Evolutionary conservation across 2,329 filamentous ascomycete genomes (phyloP), one percentile per base, ranked within the genome.

Genomic region (Stemphylium vesicarium): DNA sequence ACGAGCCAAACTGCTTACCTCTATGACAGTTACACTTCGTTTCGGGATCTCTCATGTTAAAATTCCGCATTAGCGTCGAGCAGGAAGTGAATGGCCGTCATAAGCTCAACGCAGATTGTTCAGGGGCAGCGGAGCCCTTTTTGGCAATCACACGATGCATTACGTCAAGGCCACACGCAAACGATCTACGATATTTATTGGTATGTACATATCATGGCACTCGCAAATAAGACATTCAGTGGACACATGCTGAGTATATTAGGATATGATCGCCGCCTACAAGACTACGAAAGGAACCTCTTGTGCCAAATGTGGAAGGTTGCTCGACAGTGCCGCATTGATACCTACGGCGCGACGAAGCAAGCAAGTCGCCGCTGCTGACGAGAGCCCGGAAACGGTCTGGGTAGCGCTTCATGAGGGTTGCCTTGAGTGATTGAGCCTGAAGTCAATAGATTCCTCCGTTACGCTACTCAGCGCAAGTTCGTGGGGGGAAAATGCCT

Each of bases 221-320:
- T 4, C 15, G 5, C 35, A 11, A 12, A 12, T 26, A 31, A 13
- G 32, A 4, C 2, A 43, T 22, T n/a, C 15, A 38, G n/a, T 18
- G 32, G 31, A 37, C 36, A 16, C 12, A 57, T 53, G 36, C 60
- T 73, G 44, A 62, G 13, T 26, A 33, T 29, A 33, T 26, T 52
- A 77, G 74, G 68, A 75, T 53, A 77, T 77, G 75, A 73, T 77
- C 56, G 66, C 66, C 29, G 70, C 73, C n/a, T 77, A 76, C 55
- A 75, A 71, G 41, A 68, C 60, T 10, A 58, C 70, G 22, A 70
- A 69, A 53, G 64, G 59, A 35, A 61, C 53, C 13, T 59, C 53
- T 4, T 77, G 75, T 57, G 66, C 65, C 11, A 74, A 71, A 59
- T 77, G 75, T 52, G 53, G 43, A 3, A 69, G 65, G 26, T 35